A percentile compares a stretch with the other conserved stretches of the same genome.
These are phyloP conservation scores for Geosmithia flava DNA, from an alignment of 2,329 filamentous ascomycete species.

Conservation along the genomic window DNA sequence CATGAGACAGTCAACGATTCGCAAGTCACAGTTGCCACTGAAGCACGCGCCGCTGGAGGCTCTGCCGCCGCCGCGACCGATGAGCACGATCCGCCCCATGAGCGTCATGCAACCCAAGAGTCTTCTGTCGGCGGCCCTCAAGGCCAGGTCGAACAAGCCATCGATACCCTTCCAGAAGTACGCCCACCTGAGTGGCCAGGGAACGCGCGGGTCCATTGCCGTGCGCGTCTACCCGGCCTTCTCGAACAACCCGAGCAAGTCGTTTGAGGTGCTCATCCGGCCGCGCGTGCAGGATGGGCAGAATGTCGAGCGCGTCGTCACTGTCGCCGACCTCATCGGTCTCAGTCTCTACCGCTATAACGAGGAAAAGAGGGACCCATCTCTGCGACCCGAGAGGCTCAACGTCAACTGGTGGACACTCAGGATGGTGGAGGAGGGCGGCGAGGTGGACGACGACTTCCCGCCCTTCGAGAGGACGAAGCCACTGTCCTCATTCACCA, in stretches of 20 bases:
- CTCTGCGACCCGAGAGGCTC: constrained; percentile 49
- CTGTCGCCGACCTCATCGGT: constrained; percentile 71
- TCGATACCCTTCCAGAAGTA: constrained; percentile 66
- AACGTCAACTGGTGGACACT: constrained; percentile 77
- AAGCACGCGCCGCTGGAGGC: constrained; percentile 48
- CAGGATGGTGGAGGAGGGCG: constrained; percentile 74
- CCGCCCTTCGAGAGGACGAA: constrained; percentile 65
- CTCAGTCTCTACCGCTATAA: constrained; percentile 67
- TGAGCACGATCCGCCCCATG: constrained; percentile 48
- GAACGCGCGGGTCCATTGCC: constrained; percentile 62
- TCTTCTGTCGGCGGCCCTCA: constrained; percentile 58
- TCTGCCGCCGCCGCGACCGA: constrained; percentile 58
- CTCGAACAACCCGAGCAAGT: constrained; percentile 49
- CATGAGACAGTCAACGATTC: constrained; percentile 48
- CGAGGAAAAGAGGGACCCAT: constrained; percentile 61
- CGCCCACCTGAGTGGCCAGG: constrained; percentile 64
- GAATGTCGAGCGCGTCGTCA: constrained; percentile 46
- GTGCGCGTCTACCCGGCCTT: constrained; percentile 70
- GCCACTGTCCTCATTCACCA: constrained; percentile 66
- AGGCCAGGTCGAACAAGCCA: constrained; percentile 56
- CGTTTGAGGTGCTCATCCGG: constrained; percentile 60
- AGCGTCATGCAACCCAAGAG: constrained; percentile 61
- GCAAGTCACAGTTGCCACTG: constrained; percentile 44
- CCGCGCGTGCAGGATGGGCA: constrained; percentile 58
- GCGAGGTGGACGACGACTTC: constrained; percentile 77